A percentile compares a stretch with the other conserved stretches of the same genome.
Evolutionary conservation across 2,329 filamentous ascomycete genomes (phyloP).

Genomic region (Cercospora janseana): DNA sequence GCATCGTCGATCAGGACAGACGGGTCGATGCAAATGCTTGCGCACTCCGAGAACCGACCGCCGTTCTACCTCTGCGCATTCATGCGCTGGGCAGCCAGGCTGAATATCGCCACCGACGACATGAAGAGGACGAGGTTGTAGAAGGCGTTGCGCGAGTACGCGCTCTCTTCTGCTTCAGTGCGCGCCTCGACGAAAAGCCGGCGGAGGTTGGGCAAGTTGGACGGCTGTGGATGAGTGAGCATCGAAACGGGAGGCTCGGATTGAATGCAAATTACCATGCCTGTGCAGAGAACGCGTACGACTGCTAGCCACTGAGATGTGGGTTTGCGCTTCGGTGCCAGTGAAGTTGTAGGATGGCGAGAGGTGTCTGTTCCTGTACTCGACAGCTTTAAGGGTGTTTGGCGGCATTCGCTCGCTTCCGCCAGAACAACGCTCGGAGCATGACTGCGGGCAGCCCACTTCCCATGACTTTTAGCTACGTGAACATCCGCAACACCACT

Average conservation of each 20-base stretch:
- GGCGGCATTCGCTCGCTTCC: constrained; percentile 1
- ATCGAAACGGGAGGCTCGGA: too few species aligned
- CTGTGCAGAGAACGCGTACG: background rate
- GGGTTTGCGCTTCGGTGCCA: background rate
- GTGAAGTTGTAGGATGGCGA: constrained; percentile 1
- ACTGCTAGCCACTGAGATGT: too few species aligned
- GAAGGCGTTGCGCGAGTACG: constrained; percentile 91
- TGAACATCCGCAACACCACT: background rate
- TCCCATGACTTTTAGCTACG: constrained; percentile 2
- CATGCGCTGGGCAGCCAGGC: constrained; percentile 86
- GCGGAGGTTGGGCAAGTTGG: constrained; percentile 87
- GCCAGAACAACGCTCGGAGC: background rate
- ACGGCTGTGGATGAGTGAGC: constrained; percentile 48
- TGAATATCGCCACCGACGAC: constrained; percentile 92
- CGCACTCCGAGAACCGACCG: too few species aligned
- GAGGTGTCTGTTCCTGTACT: too few species aligned
- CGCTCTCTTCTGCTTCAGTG: constrained; percentile 88
- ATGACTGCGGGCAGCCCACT: background rate
- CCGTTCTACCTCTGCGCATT: constrained; percentile 44
- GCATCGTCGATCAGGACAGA: too few species aligned
- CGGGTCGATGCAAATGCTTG: too few species aligned
- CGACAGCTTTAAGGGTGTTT: constrained; percentile 3
- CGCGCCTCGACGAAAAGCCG: constrained; percentile 93
- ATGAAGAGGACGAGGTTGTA: constrained; percentile 97
- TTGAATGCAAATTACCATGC: constrained; percentile 11